Conservation (phyloP, 257 asterid genomes). For the Solanum microdontum region DNA sequence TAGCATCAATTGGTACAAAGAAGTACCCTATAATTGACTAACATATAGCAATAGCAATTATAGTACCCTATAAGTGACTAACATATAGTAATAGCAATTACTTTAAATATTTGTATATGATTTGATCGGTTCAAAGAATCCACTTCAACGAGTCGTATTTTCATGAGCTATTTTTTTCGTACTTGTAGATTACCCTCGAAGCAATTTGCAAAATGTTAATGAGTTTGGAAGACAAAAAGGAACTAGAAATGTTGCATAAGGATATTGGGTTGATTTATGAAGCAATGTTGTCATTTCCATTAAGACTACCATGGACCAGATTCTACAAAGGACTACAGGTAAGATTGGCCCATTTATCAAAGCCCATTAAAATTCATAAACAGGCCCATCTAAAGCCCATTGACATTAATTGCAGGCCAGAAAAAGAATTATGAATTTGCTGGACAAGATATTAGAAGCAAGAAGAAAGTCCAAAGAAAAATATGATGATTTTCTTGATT, state of each 20-base stretch:
- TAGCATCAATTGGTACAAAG: not conserved
- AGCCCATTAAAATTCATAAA: not conserved
- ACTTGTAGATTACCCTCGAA: not conserved
- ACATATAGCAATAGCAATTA: too few relatives aligned
- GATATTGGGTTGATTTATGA: not conserved
- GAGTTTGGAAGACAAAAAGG: not conserved
- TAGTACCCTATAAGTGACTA: too few relatives aligned
- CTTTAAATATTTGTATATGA: not conserved
- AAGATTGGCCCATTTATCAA: not conserved
- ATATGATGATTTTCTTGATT: not conserved
- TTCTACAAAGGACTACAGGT: constrained; percentile 1
- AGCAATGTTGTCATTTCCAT: not conserved
- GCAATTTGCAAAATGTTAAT: not conserved
- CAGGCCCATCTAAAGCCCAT: not conserved
- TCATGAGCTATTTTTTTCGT: not conserved
- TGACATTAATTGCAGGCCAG: not conserved
- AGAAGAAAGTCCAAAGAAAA: not conserved
- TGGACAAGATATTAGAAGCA: not conserved
- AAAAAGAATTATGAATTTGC: not conserved
- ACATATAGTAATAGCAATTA: too few relatives aligned
- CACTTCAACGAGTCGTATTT: not conserved
- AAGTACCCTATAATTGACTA: not conserved
- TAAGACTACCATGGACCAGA: not conserved
- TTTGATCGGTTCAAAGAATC: not conserved
- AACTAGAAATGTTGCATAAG: not conserved